Conservation (phyloP, 106 monocot genomes). For the Acorus gramineus region DNA sequence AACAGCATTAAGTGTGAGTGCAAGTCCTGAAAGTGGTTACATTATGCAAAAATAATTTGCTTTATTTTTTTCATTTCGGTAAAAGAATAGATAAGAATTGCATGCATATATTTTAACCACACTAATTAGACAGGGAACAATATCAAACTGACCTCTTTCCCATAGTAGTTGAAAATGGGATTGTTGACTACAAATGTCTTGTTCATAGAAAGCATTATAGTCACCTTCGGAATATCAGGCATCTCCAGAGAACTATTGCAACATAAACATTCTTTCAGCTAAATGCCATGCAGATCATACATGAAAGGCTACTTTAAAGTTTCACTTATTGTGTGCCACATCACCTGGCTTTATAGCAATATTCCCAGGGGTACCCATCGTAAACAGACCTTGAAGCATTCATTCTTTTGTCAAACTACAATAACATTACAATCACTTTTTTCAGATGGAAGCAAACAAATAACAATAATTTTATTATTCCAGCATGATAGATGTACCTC, state of each 20-base stretch:
- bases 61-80: too few relatives aligned
- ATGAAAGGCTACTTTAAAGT: not conserved
- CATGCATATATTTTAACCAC: too few relatives aligned
- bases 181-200: slow-evolving; percentile 53
- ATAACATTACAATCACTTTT: not conserved
- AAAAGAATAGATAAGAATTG: too few relatives aligned
- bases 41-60: too few relatives aligned
- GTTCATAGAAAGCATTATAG: slow-evolving; percentile 50
- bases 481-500: slow-evolving; percentile 47
- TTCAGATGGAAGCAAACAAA: not conserved
- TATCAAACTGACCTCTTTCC: slow-evolving; percentile 39
- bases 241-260: slow-evolving; percentile 51
- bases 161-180: slow-evolving; percentile 47
- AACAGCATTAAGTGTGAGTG: too few relatives aligned
- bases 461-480: not conserved
- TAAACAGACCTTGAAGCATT: slow-evolving; percentile 46
- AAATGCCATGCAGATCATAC: not conserved
- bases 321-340: not conserved
- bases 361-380: slow-evolving; percentile 57
- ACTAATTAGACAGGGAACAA: not conserved
- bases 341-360: slow-evolving; percentile 56
- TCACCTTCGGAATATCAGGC: slow-evolving; percentile 54
- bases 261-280: slow-evolving; percentile 5
- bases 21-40: too few relatives aligned
- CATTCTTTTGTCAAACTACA: slow-evolving; percentile 77